These are phyloP conservation scores for Hemerocallis citrina DNA, from an alignment of 106 monocot species.

Conservation along the genomic window DNA sequence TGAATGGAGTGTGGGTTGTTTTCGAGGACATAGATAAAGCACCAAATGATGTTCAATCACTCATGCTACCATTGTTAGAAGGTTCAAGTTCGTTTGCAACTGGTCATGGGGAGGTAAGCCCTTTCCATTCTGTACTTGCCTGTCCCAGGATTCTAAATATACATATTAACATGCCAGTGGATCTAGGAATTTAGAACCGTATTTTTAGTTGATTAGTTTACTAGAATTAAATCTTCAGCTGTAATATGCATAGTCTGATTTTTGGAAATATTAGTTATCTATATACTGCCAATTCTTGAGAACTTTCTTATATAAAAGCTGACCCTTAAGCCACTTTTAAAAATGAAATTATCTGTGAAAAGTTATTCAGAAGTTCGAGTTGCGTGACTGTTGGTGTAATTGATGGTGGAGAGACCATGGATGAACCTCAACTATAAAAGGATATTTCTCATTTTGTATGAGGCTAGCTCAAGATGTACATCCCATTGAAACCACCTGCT, in stretches of 20 bases:
- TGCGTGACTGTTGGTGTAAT: too few relatives aligned
- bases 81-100: conserved; percentile 71
- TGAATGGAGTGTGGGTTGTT: conserved; percentile 77
- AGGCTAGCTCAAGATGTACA: too few relatives aligned
- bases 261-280: too few relatives aligned
- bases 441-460: too few relatives aligned
- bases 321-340: not conserved
- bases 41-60: conserved; percentile 83
- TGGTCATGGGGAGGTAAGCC: conserved; percentile 69
- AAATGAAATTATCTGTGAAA: too few relatives aligned
- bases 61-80: conserved; percentile 80
- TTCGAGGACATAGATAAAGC: conserved; percentile 97
- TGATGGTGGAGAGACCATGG: too few relatives aligned
- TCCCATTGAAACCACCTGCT: too few relatives aligned
- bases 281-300: not conserved
- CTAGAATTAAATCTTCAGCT: not conserved
- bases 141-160: not conserved
- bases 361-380: too few relatives aligned
- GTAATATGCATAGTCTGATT: too few relatives aligned
- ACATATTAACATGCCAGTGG: not conserved
- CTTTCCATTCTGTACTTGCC: not conserved
- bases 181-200: not conserved
- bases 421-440: too few relatives aligned
- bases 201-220: not conserved
- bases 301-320: not conserved